A percentile compares a stretch with the other conserved stretches of the same genome.
These are phyloP conservation scores for Rhizopogon rudus DNA, from an alignment of 768 basidiomycete species.

Conservation along the genomic window DNA sequence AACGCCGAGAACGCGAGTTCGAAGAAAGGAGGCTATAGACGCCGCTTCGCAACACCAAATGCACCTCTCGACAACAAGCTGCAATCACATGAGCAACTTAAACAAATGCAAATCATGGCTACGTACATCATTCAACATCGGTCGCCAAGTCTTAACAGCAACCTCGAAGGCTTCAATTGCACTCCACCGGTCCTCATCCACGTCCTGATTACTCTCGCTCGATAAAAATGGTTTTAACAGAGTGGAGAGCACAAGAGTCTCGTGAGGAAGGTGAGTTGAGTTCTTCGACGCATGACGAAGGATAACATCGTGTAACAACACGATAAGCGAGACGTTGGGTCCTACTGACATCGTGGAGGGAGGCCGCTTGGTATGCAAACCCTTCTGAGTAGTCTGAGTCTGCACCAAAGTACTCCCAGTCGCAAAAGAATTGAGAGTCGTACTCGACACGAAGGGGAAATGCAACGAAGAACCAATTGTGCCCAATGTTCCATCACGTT, in stretches of 20 bases:
- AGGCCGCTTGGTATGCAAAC: conserved; percentile 37
- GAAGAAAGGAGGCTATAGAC: conserved; percentile 33
- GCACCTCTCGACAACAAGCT: conserved; percentile 52
- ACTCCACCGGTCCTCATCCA: conserved; percentile 49
- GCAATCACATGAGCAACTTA: conserved; percentile 14
- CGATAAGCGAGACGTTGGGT: conserved; percentile 34
- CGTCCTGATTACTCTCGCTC: conserved; percentile 24
- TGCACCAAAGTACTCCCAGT: conserved; percentile 18
- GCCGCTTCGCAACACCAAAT: conserved; percentile 71
- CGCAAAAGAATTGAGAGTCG: conserved; percentile 17
- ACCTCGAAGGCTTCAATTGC: conserved; percentile 62
- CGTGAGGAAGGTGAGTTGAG: conserved; percentile 44
- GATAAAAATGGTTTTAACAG: conserved; percentile 53
- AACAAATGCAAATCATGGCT: not conserved
- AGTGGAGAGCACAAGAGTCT: conserved; percentile 53
- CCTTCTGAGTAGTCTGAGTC: conserved; percentile 20
- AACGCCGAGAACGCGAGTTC: conserved; percentile 45
- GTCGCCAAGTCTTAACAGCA: conserved; percentile 50
- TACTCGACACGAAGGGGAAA: conserved; percentile 37
- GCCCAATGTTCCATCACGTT: conserved; percentile 25
- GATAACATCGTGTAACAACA: conserved; percentile 40
- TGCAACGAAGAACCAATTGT: conserved; percentile 33
- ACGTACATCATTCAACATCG: conserved; percentile 49
- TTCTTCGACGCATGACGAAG: conserved; percentile 33
- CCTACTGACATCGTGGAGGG: conserved; percentile 34